Conservation (phyloP, 192 early-diverging fungal species). For the Diversispora epigaea region DNA sequence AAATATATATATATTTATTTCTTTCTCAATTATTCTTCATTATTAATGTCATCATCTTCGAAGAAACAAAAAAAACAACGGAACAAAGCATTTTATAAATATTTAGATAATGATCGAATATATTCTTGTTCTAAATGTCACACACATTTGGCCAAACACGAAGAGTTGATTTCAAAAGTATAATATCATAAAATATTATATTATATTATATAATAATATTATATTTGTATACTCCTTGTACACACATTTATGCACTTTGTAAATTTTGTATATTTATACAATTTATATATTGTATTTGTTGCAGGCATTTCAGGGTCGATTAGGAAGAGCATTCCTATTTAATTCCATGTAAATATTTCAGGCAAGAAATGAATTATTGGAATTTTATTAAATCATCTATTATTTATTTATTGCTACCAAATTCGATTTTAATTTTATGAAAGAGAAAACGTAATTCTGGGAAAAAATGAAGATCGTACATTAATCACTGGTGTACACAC, state of each 20-base stretch:
- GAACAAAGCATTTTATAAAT: not conserved
- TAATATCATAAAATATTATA: constrained; percentile 3
- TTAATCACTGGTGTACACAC: constrained; percentile 60
- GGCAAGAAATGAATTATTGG: constrained; percentile 1
- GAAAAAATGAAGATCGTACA: constrained; percentile 54
- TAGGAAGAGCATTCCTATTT: constrained; percentile 58
- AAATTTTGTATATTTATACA: too few species aligned
- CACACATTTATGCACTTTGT: not conserved
- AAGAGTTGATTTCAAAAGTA: constrained; percentile 60
- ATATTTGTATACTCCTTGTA: not conserved
- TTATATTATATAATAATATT: not conserved
- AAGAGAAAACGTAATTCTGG: constrained; percentile 49
- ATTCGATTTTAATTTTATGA: not conserved
- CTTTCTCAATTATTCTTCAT: too few species aligned
- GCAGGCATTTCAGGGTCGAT: constrained; percentile 52
- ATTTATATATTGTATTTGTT: not conserved
- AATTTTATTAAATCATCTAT: not conserved
- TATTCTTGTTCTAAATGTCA: constrained; percentile 58
- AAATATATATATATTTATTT: too few species aligned
- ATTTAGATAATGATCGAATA: constrained; percentile 37
- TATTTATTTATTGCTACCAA: too few species aligned
- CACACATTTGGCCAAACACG: constrained; percentile 52
- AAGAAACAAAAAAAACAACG: too few species aligned
- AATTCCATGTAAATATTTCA: constrained; percentile 38
- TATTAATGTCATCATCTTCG: too few species aligned